These are phyloP conservation scores for Gamarada debralockiae DNA, from an alignment of 495 filamentous ascomycete species.

Conservation along the genomic window DNA sequence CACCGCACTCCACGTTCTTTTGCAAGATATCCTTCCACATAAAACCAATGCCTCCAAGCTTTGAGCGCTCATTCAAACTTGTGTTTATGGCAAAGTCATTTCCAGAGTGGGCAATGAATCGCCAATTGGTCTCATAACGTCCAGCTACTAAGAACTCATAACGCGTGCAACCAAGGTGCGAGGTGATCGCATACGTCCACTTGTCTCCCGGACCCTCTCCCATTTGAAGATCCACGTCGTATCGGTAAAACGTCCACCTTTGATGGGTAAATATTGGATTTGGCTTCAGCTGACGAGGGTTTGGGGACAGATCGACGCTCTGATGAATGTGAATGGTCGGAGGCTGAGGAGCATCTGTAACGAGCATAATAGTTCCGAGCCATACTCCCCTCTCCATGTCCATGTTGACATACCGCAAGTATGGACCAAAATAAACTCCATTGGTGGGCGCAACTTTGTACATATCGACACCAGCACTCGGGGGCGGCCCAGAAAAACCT, in stretches of 20 bases:
- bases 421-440: slow-evolving; percentile 97
- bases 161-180: slow-evolving; percentile 90
- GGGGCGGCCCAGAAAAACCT: slow-evolving; percentile 81
- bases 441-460: slow-evolving; percentile 93
- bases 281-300: slow-evolving; percentile 83
- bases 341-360: slow-evolving; percentile 89
- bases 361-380: slow-evolving; percentile 70
- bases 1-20: slow-evolving; percentile 93
- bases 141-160: slow-evolving; percentile 98
- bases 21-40: slow-evolving; percentile 99
- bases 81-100: slow-evolving; percentile 92
- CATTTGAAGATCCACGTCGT: slow-evolving; percentile 91
- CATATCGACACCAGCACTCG: slow-evolving; percentile 80
- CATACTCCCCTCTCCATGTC: slow-evolving; percentile 87
- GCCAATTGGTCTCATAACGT: slow-evolving; percentile 85
- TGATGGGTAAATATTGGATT: slow-evolving; percentile 84
- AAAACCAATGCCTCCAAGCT: slow-evolving; percentile 81
- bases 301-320: slow-evolving; percentile 85
- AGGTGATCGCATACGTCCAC: slow-evolving; percentile 98
- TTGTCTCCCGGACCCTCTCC: slow-evolving; percentile 74
- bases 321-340: slow-evolving; percentile 96
- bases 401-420: slow-evolving; percentile 95
- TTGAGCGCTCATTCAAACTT: slow-evolving; percentile 75
- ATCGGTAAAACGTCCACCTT: slow-evolving; percentile 92
- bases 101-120: slow-evolving; percentile 93